Base-by-base conservation (phyloP, 768 basidiomycete species). In the Serendipita sp. region DNA sequence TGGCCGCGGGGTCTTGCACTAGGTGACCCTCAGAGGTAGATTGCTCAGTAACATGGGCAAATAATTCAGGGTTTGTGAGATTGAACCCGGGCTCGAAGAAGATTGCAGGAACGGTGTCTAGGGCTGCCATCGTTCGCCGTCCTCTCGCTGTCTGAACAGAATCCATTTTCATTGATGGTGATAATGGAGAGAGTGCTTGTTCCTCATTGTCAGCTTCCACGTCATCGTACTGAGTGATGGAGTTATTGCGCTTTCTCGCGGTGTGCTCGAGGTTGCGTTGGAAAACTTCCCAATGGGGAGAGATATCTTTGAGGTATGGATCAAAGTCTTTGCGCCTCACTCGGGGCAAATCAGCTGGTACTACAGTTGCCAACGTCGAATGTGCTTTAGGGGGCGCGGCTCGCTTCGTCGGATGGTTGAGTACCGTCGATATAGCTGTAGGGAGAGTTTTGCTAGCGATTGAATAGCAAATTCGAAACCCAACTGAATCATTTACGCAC, bases 301-400 rank as follows among this genome's bases (percentile, higher is more conserved):
- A 72, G 63, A 95, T 79, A 11, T 84, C 82, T 24, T 77, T 76
- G 15, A 94, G 79, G 77, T 93, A 96, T 1, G 84, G 75, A 63
- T 92, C 89, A 70, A 96, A 92, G 74, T 93, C 91, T 70, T 84
- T 86, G 65, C 86, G 79, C 56, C 82, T 80, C 7, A 93, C 87
- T 64, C 89, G 86, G 35, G 89, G 88, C 5, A 94, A 80, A 65
- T 86, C 84, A 0, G 87, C 86, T 4, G 86, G 82, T 2, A 81
- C 80, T 2, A 85, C 83, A 38, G 86, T 73, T 1, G 89, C 87
- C 16, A 97, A 76, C 0, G 84, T 74, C 0, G 92, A 88, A 68
- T 94, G 89, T 0, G 92, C 84, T 72, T 95, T 90, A 35, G 94
- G 88, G 11, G 94, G 92, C 4, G 88, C 86, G 56, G 88, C 86